Evolutionary conservation across 1,284 basidiomycete genomes (phyloP), one percentile per base, ranked within the genome.

Genomic region (Blastosporella zonata): DNA sequence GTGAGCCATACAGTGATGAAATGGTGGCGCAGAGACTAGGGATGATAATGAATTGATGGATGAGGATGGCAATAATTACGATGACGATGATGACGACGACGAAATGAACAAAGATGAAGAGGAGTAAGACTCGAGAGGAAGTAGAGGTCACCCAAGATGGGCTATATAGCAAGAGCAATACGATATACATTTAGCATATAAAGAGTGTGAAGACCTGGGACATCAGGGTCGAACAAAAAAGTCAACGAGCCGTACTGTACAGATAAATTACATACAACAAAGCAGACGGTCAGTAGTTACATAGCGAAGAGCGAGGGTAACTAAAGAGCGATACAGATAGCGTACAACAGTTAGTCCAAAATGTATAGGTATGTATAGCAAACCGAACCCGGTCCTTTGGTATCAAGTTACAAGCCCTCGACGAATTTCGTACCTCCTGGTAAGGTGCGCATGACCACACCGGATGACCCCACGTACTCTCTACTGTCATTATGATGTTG

Each of bases 401-500:
- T n/a, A 35, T 29, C 34, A 41, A n/a, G 34, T 63, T 62, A 73
- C 31, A 67, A 55, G n/a, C 55, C 62, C 56, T 73, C 71, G 28
- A 72, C 59, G 44, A 73, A 74, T 55, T 72, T 73, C 10, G 67
- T 68, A 12, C 70, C 72, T 15, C 70, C 67, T 52, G 66, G 61
- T 17, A 76, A 69, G 3, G 73, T 73, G 54, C 65, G 66, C 46
- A 70, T 59, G 3, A 70, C 61, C 41, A 59, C 54, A 9, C 58
- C 61, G 1, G 72, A 69, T 36, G 70, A 63, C 8, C 59, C 55
- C 20, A 66, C 62, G 15, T 65, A 67, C 43, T 67, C 63, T 2
- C 62, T 61, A 2, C 53, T 54, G 33, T 56, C 61, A 7, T 60
- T 62, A 20, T 57, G 60, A n/a, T 53, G 47, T 37, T 46, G 46